These are phyloP conservation scores for Boletus holoroseus DNA, from an alignment of 1,284 basidiomycete genomes.

Conservation along the genomic window DNA sequence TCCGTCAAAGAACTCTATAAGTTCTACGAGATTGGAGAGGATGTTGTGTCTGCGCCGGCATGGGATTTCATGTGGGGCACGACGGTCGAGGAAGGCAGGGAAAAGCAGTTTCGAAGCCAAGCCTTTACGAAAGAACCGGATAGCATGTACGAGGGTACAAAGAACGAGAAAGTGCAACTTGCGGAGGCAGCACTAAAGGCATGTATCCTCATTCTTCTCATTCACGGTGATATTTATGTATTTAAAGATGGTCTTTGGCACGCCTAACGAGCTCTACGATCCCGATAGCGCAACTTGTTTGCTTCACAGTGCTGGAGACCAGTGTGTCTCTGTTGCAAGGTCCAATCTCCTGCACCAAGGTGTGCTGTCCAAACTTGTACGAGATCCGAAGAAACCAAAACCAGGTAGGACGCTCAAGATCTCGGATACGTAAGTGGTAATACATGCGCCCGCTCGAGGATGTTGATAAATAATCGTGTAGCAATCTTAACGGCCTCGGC, in stretches of 20 bases:
- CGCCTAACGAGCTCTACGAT: conserved; percentile 62
- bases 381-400: conserved; percentile 53
- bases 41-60: conserved; percentile 37
- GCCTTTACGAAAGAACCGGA: conserved; percentile 49
- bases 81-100: conserved; percentile 66
- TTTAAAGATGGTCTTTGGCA: conserved; percentile 69
- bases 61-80: conserved; percentile 75
- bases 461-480: conserved; percentile 9
- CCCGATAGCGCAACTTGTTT: conserved; percentile 50
- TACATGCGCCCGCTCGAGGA: conserved; percentile 1
- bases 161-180: conserved; percentile 42
- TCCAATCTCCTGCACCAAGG: conserved; percentile 55
- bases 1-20: conserved; percentile 45
- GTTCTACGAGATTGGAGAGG: conserved; percentile 48
- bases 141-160: conserved; percentile 33
- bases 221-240: conserved; percentile 4
- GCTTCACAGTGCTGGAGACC: conserved; percentile 51
- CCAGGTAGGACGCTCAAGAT: conserved; percentile 71
- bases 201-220: conserved; percentile 1
- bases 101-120: conserved; percentile 58
- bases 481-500: conserved; percentile 62
- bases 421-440: conserved; percentile 52
- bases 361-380: conserved; percentile 58
- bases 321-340: conserved; percentile 48
- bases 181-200: conserved; percentile 73